A percentile compares a stretch with the other conserved stretches of the same genome.
Evolutionary conservation across 1,139 yeast genomes (phyloP).

Genomic region (Scheffersomyces illinoinensis): DNA sequence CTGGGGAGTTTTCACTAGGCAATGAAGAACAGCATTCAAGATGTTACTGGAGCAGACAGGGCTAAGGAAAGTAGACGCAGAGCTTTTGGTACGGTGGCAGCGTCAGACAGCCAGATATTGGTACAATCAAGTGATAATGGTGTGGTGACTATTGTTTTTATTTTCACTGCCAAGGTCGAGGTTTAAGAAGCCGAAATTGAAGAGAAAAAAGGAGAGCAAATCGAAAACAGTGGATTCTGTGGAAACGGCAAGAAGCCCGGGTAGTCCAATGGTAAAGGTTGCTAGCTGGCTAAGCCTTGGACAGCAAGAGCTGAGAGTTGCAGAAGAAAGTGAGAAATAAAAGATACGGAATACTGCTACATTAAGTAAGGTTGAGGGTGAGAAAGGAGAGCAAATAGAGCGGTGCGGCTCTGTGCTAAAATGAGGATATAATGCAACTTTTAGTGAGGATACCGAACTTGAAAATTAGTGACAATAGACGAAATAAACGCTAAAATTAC

Average conservation of each 20-base stretch:
- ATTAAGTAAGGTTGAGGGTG: neutral
- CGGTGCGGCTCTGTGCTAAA: neutral
- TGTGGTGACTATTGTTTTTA: neutral
- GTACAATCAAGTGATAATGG: neutral
- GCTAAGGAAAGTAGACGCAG: neutral
- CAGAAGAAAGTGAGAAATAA: conserved; percentile 2
- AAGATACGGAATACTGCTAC: conserved; percentile 2
- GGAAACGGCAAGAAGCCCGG: neutral
- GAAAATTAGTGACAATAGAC: conserved; percentile 1
- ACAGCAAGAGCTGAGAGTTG: conserved; percentile 1
- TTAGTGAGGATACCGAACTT: neutral
- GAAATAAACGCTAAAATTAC: neutral
- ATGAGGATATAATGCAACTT: neutral
- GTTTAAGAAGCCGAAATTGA: neutral
- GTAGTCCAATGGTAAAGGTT: neutral
- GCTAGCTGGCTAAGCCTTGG: neutral
- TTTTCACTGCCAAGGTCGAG: neutral
- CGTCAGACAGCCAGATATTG: neutral
- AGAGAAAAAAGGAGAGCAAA: neutral
- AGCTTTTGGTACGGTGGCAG: neutral
- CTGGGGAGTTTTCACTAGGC: neutral
- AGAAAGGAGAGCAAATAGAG: neutral
- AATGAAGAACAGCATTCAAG: neutral
- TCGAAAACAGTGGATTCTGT: neutral
- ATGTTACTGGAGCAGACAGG: neutral